Base-by-base conservation (phyloP, 257 asterid genomes). In the Ajuga chamaepitys region DNA sequence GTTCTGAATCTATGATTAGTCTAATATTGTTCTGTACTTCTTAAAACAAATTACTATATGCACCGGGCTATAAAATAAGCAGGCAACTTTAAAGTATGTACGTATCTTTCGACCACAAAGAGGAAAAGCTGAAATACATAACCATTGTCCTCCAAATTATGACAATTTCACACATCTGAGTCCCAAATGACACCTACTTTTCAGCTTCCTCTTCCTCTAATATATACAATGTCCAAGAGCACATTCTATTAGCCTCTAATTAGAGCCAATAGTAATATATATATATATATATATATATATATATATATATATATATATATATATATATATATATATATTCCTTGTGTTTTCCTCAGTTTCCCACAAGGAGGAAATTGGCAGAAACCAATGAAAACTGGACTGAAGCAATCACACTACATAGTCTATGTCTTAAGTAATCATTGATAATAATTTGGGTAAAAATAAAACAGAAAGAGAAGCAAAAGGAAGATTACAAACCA, bases 401-500 rank as follows among this genome's bases (percentile, higher is more conserved):
- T 55, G 41, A 30, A 55, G 24, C 6, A 65, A 24, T 24, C 9
- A 30, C 30, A 62, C 4, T 58, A 17, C n/a, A 70, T 60, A 30
- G 32, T 21, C 5, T 9, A 28, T 40, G 51, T 50, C n/a, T 7
- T 10, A 37, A 60, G 50, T 47, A 59, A 57, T 9, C 17, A 13
- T 20, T 40, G 67, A 18, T n/a, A 45, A 42, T 52, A 10, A 14
- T 16, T 16, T 45, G 70, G 37, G 62, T 37, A 10, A 53, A 25
- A 25, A 32, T 7, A 66, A 66, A 7, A 48, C n/a, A n/a, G n/a
- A n/a, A n/a, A n/a, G n/a, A n/a, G 17, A 24, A 58, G 1, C 10
- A 55, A 30, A 65, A 64, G 60, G 59, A 64, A 72, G 80, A 44
- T 46, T 30, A 76, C 88, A 55, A 68, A 89, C 97, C 95, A 87